Evolutionary conservation across 495 filamentous ascomycete species (phyloP).

Genomic region (Bryoglossum gracile): DNA sequence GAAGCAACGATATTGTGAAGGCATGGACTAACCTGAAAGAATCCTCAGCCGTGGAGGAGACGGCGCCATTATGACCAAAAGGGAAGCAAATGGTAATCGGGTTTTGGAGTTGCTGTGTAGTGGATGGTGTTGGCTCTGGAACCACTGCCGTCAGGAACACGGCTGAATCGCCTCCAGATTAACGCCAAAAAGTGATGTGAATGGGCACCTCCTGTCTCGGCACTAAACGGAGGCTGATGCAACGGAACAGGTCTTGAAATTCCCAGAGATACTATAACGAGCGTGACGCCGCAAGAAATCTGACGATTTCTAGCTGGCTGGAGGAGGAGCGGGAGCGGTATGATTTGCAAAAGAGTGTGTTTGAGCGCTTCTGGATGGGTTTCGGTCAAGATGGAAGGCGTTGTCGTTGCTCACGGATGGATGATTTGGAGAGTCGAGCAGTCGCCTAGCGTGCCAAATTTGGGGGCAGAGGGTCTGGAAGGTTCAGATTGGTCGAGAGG

Average conservation of each 20-base stretch:
- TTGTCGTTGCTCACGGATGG: slow-evolving; percentile 10
- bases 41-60: slow-evolving; percentile 26
- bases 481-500: slow-evolving; percentile 12
- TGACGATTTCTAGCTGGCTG: slow-evolving; percentile 20
- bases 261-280: slow-evolving; percentile 22
- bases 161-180: slow-evolving; percentile 17
- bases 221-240: slow-evolving; percentile 20
- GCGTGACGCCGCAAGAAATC: slow-evolving; percentile 23
- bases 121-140: slow-evolving; percentile 12
- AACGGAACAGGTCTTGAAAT: slow-evolving; percentile 1
- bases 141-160: slow-evolving; percentile 12
- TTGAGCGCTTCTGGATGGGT: slow-evolving; percentile 20
- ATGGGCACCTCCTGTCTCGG: slow-evolving; percentile 12
- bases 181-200: slow-evolving; percentile 19
- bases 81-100: slow-evolving; percentile 5
- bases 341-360: slow-evolving; percentile 24
- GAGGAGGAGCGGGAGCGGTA: slow-evolving; percentile 2
- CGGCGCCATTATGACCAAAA: slow-evolving; percentile 23
- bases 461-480: slow-evolving; percentile 5
- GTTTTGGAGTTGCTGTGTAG: slow-evolving; percentile 18
- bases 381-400: slow-evolving; percentile 12
- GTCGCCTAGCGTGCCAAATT: slow-evolving; percentile 7
- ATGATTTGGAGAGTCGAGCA: background rate
- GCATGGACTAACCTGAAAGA: slow-evolving; percentile 26
- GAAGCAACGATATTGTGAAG: slow-evolving; percentile 30